Evolutionary conservation across 179 eudicot species (phyloP).

Genomic region (Patellifolia procumbens): DNA sequence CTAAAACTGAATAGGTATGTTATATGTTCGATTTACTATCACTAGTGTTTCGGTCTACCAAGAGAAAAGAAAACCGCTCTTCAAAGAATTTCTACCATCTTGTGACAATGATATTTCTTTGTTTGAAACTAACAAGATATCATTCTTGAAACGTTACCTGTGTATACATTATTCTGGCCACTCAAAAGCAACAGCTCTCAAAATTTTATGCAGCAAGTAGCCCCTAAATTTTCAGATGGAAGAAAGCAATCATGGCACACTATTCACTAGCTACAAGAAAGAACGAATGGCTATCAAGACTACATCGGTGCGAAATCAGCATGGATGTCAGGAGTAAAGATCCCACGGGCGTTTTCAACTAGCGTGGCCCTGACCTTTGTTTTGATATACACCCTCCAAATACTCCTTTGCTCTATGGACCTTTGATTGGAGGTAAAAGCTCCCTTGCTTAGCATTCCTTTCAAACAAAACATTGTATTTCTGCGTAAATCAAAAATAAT

Average conservation of each 20-base stretch:
- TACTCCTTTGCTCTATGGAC: conserved; percentile 94
- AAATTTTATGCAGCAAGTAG: conserved; percentile 22
- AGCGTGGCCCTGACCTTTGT: conserved; percentile 46
- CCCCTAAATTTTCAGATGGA: conserved; percentile 4
- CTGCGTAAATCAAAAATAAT: conserved; percentile 40
- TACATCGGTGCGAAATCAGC: neutral
- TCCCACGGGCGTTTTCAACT: neutral
- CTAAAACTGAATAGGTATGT: conserved; percentile 1
- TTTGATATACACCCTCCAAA: conserved; percentile 59
- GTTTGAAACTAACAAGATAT: neutral
- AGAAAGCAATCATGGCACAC: neutral
- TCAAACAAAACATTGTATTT: conserved; percentile 76
- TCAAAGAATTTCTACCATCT: neutral
- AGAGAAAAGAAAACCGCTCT: neutral
- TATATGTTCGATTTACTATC: neutral
- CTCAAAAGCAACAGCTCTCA: conserved; percentile 8
- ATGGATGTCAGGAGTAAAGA: neutral
- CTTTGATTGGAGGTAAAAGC: conserved; percentile 92
- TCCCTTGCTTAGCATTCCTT: conserved; percentile 79
- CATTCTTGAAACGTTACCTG: neutral
- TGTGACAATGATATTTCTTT: neutral
- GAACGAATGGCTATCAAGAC: neutral
- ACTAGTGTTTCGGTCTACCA: neutral
- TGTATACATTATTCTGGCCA: conserved; percentile 7
- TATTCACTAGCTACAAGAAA: conserved; percentile 4